phyloP scores from a whole-genome alignment of 148 eudicot species.

The Linanthus parryae region DNA sequence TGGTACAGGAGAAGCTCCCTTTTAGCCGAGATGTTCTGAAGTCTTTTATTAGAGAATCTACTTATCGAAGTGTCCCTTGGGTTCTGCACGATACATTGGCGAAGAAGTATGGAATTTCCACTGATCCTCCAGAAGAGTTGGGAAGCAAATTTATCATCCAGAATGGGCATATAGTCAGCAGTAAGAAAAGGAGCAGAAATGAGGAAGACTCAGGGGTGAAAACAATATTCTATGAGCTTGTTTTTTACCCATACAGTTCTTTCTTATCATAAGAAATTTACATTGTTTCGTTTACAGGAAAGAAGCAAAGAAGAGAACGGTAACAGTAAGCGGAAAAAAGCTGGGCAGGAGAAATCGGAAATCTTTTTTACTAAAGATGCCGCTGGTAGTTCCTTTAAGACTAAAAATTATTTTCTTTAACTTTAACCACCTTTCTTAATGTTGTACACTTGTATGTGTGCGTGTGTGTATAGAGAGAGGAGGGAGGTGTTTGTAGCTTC shows the following conservation, averaged over 20 bases:
- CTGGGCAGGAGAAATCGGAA: conserved; percentile 20
- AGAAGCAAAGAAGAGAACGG: conserved; percentile 27
- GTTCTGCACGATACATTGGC: conserved; percentile 81
- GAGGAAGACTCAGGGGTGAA: conserved; percentile 34
- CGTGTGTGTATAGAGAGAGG: no score
- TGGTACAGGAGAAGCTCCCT: conserved; percentile 71
- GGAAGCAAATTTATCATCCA: conserved; percentile 33
- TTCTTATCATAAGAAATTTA: no score
- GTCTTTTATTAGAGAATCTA: conserved; percentile 87
- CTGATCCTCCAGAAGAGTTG: conserved; percentile 68
- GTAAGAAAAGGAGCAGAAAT: conserved; percentile 57
- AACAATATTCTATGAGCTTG: no score
- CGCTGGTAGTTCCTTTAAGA: no score
- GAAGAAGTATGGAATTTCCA: conserved; percentile 62
- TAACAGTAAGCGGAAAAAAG: conserved; percentile 24
- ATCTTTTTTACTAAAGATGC: conserved; percentile 6
- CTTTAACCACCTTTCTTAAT: no score
- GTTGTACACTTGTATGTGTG: no score
- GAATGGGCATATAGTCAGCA: conserved; percentile 53
- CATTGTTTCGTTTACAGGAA: conserved; percentile 18
- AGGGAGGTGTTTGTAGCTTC: no score
- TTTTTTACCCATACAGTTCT: no score
- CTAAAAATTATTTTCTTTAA: no score
- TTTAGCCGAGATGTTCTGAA: conserved; percentile 68
- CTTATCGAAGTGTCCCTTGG: conserved; percentile 87